Base-by-base conservation (phyloP, 23 red algal species). In the Chondrus crispus region DNA sequence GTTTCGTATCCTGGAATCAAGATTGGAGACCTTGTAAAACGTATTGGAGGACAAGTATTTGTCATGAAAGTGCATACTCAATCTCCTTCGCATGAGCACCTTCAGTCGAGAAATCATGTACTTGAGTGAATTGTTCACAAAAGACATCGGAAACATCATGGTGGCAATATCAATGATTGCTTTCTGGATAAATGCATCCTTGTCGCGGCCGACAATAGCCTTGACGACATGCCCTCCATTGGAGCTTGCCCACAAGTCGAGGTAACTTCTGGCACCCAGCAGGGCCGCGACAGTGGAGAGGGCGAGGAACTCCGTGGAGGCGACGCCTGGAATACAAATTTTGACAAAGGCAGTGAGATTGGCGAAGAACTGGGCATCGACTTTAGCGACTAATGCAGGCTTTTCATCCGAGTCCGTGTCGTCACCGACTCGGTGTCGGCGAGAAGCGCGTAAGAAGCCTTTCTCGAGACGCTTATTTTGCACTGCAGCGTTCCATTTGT, bases 221-320 rank as follows among this genome's bases (percentile, higher is more conserved):
- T 96, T 96, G 57, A 98, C 97, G 57, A 98, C 91, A 55, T 96
- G 91, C 5, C 97, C 97, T 45, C 93, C 97, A 62, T 98, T 98
- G 75, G 95, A 92, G 24, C 84, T 94, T 8, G 88, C 85, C 97
- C 97, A 98, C 58, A 98, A 79, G 71, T 98, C 97, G 9, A 96
- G 51, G 50, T 82, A 95, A 39, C 85, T 96, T 48, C 97, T 82
- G 6, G 88, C 88, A 42, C 70, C 91, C 20, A 98, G 77, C 47
- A 95, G 74, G 44, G 39, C 69, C 18, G 85, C 97, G 18, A 98
- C 88, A 26, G 80, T 72, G 12, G 90, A 46, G 20, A 91, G 39
- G 28, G 90, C 80, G 13, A 40, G 54, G 20, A 88, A 93, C 79
- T 98, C 97, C n/a, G 68, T 68, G 39, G 68, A 79, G 22, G 58